A percentile compares a stretch with the other conserved stretches of the same genome.
Conservation (phyloP, 2,329 filamentous ascomycete genomes). For the Paecilomyces niveus region DNA sequence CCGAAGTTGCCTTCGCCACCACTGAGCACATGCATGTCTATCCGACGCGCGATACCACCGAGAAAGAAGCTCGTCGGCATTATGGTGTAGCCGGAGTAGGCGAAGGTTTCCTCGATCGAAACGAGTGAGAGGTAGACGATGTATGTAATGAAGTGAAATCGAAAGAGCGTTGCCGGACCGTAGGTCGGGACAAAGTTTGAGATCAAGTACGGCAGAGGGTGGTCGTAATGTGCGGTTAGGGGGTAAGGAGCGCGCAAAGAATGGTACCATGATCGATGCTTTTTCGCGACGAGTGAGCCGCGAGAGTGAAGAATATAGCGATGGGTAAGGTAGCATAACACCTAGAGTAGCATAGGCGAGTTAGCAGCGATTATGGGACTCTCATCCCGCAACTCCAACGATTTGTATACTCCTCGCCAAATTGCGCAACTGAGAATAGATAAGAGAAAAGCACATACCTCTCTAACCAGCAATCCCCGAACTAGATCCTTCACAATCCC, state of each 20-base stretch:
- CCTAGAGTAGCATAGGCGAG: slow-evolving; percentile 10
- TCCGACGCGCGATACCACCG: slow-evolving; percentile 50
- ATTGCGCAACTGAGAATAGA: neutral
- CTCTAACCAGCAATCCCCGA: slow-evolving; percentile 49
- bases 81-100: slow-evolving; percentile 53
- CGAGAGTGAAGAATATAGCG: slow-evolving; percentile 62
- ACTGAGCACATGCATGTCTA: slow-evolving; percentile 48
- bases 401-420: neutral
- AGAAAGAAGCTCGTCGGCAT: slow-evolving; percentile 53
- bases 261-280: slow-evolving; percentile 53
- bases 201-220: slow-evolving; percentile 49
- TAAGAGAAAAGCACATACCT: slow-evolving; percentile 35
- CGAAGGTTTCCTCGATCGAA: slow-evolving; percentile 55
- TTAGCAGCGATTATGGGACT: neutral
- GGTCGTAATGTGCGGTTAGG: slow-evolving; percentile 54
- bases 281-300: slow-evolving; percentile 43
- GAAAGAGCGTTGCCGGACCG: slow-evolving; percentile 48
- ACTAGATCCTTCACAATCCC: slow-evolving; percentile 50
- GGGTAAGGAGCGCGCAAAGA: slow-evolving; percentile 47
- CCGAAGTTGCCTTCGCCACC: slow-evolving; percentile 40
- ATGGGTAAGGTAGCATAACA: slow-evolving; percentile 60
- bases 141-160: slow-evolving; percentile 56
- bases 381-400: neutral
- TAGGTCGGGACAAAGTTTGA: slow-evolving; percentile 51
- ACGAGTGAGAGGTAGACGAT: slow-evolving; percentile 47